Evolutionary conservation across 2,329 filamentous ascomycete species (phyloP).

Genomic region (Metarhizium robertsii): DNA sequence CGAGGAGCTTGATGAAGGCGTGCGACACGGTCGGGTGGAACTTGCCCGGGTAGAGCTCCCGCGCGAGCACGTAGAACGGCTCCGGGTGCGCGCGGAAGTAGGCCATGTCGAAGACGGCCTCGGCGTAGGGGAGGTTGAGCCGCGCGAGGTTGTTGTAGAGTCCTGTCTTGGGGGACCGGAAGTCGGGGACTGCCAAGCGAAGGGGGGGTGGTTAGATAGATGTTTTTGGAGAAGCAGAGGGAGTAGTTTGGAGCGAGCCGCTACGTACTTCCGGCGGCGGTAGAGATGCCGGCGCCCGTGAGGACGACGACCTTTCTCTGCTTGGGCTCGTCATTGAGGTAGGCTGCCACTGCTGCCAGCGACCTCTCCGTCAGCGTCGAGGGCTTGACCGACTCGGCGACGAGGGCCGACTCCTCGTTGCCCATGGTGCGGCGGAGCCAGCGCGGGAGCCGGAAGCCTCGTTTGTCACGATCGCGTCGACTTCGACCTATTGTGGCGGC

Average conservation of each 20-base stretch:
- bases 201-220: background rate
- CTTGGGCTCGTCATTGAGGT: slow-evolving; percentile 57
- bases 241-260: no score
- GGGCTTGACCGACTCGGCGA: slow-evolving; percentile 53
- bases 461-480: slow-evolving; percentile 25
- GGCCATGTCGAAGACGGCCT: slow-evolving; percentile 87
- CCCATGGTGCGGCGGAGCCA: slow-evolving; percentile 58
- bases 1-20: slow-evolving; percentile 74
- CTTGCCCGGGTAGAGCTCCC: slow-evolving; percentile 84
- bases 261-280: slow-evolving; percentile 50
- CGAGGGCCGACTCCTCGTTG: slow-evolving; percentile 65
- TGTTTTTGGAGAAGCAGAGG: no score
- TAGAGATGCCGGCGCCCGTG: slow-evolving; percentile 85
- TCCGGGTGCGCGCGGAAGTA: slow-evolving; percentile 79
- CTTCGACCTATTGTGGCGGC: slow-evolving; percentile 30
- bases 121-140: slow-evolving; percentile 76
- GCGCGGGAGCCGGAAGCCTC: slow-evolving; percentile 22
- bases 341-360: slow-evolving; percentile 66
- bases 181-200: slow-evolving; percentile 65
- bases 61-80: slow-evolving; percentile 87
- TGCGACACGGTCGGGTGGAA: slow-evolving; percentile 86
- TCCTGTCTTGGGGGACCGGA: slow-evolving; percentile 84
- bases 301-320: slow-evolving; percentile 72
- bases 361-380: slow-evolving; percentile 58
- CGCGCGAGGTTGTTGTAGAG: slow-evolving; percentile 87